These are phyloP conservation scores for Pharus latifolius DNA, from an alignment of 176 grass and related monocot genomes.

Conservation along the genomic window DNA sequence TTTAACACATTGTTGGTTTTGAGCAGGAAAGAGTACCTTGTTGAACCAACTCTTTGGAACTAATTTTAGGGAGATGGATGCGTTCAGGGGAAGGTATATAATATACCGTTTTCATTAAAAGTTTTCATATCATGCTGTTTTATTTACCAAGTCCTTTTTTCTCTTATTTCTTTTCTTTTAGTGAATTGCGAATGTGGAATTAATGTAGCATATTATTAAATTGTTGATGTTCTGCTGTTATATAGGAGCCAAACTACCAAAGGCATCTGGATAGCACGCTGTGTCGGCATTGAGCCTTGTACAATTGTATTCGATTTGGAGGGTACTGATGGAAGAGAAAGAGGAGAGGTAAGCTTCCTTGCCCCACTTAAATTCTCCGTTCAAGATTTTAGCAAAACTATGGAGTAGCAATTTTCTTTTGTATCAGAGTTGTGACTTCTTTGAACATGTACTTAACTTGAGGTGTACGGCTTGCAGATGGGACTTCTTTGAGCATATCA, in stretches of 20 bases:
- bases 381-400: not conserved
- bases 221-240: not conserved
- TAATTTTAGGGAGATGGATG: slow-evolving; percentile 92
- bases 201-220: not conserved
- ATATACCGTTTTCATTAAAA: not conserved
- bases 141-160: not conserved
- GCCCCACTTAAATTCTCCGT: not conserved
- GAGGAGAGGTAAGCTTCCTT: slow-evolving; percentile 68
- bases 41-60: slow-evolving; percentile 88
- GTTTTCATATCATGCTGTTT: not conserved
- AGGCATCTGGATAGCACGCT: slow-evolving; percentile 82
- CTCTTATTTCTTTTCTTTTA: no score
- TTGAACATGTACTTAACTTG: no score
- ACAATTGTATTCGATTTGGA: slow-evolving; percentile 89
- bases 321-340: slow-evolving; percentile 92
- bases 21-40: slow-evolving; percentile 91
- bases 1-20: not conserved
- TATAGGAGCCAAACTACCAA: slow-evolving; percentile 97
- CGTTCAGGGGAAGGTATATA: slow-evolving; percentile 79
- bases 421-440: no score
- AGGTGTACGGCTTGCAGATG: not conserved
- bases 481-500: not conserved
- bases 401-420: not conserved
- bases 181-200: no score
- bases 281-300: slow-evolving; percentile 78